A percentile compares a stretch with the other conserved stretches of the same genome.
Conservation (phyloP, 768 basidiomycete species). For the Cantharellus anzutake region DNA sequence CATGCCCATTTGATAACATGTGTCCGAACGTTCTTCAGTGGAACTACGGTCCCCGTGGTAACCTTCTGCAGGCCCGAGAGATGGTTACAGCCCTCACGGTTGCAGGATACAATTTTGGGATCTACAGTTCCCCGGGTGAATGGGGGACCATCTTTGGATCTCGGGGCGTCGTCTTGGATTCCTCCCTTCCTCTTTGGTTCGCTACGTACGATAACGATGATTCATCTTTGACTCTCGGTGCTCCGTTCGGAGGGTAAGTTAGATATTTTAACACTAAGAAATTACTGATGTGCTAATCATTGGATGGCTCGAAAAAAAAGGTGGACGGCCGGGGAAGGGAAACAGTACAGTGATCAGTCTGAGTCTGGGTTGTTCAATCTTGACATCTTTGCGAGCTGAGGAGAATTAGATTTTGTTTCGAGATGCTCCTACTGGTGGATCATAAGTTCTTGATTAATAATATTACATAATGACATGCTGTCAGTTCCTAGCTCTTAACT, state of each 20-base stretch:
- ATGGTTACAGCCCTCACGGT: not conserved
- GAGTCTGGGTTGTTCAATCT: conserved; percentile 16
- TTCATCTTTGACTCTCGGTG: too few species aligned
- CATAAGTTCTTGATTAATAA: too few species aligned
- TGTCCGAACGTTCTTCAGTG: not conserved
- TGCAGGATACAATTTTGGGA: conserved; percentile 5
- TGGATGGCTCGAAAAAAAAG: not conserved
- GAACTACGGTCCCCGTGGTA: not conserved
- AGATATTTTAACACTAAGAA: too few species aligned
- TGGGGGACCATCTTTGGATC: conserved; percentile 2
- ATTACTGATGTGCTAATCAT: not conserved
- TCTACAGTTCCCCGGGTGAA: conserved; percentile 5
- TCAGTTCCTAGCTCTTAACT: too few species aligned
- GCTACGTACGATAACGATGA: conserved; percentile 1
- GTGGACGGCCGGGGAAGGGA: conserved; percentile 11
- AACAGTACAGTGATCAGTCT: conserved; percentile 15
- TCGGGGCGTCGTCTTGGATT: not conserved
- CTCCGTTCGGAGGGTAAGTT: not conserved
- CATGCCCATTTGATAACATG: too few species aligned
- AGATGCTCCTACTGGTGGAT: too few species aligned
- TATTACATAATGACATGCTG: too few species aligned
- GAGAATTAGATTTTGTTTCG: too few species aligned
- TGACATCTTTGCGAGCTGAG: conserved; percentile 9
- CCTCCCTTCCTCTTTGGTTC: conserved; percentile 3
- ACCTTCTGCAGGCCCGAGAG: not conserved